Evolutionary conservation across 2,329 filamentous ascomycete genomes (phyloP), one percentile per base, ranked within the genome.

Genomic region (Esteya vermicola): DNA sequence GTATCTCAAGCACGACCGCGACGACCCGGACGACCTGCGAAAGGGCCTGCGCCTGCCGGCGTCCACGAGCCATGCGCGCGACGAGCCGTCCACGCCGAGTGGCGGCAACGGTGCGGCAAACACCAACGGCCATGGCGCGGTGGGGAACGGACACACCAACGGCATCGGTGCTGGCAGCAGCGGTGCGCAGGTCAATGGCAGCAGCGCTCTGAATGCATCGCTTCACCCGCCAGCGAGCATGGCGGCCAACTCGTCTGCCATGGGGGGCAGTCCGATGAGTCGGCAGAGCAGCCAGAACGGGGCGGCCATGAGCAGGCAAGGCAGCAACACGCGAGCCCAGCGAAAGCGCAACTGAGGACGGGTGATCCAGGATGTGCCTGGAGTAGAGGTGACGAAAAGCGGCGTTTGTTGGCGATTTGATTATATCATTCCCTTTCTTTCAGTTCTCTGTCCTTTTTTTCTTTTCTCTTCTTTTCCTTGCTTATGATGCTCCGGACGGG

Each of bases 281-380:
- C 65, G 68, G 28, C 68, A 70, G 52, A 72, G 66, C 55, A 72
- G 68, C 40, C 57, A 67, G 4, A 68, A 69, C 20, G 72, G 70
- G 32, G 65, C 65, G 25, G 60, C 68, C 12, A 75, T 75, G 70
- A 75, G 69, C 47, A 61, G 72, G 19, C 65, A 70, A 50, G 67
- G 66, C 23, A 68, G 64, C 37, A 58, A 50, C 13, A 54, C 55
- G 20, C 52, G 56, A 8, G 50, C 51, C 12, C 51, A 49, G 33
- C 35, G 49, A 28, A 48, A 48, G 37, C 45, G 48, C 19, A 48
- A 47, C 36, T 42, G 40, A 40, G 10, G 16, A 36, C n/a, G 23
- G 12, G 6, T 19, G 7, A 4, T 20, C 21, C 12, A 19, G 23
- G n/a, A n/a, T n/a, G n/a, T n/a, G n/a, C n/a, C n/a, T n/a, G n/a